A percentile compares a stretch with the other conserved stretches of the same genome.
phyloP scores from a whole-genome alignment of 495 filamentous ascomycete species.

The Penicillium bovifimosum region DNA sequence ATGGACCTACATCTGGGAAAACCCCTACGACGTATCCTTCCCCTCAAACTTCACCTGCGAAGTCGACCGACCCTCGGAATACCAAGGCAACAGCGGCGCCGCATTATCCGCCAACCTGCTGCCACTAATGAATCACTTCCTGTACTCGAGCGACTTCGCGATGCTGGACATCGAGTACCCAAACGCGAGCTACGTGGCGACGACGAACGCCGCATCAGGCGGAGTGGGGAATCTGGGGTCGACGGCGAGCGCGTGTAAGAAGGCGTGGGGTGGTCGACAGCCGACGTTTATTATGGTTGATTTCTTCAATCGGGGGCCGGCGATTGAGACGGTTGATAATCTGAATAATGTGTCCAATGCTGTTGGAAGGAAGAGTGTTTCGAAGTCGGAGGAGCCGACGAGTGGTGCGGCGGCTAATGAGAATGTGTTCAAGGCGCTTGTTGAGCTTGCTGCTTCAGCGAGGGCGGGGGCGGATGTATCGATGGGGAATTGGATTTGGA shows the following conservation, averaged over 20 bases:
- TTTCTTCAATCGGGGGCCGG: conserved; percentile 61
- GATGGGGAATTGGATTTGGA: conserved; percentile 46
- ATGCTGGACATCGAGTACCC: conserved; percentile 53
- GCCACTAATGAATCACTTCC: conserved; percentile 69
- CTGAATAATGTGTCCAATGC: conserved; percentile 55
- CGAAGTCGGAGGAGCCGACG: conserved; percentile 22
- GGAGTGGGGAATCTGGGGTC: conserved; percentile 55
- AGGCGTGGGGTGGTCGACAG: conserved; percentile 46
- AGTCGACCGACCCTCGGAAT: conserved; percentile 54
- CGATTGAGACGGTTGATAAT: conserved; percentile 56
- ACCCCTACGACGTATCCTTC: conserved; percentile 62
- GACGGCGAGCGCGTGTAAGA: conserved; percentile 50
- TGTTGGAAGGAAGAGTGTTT: conserved; percentile 35
- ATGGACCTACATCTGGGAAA: conserved; percentile 74
- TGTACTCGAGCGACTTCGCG: conserved; percentile 43
- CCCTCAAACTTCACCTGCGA: conserved; percentile 59
- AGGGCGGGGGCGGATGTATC: conserved; percentile 32
- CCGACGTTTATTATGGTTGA: conserved; percentile 70
- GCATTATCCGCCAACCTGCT: conserved; percentile 46
- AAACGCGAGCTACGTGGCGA: conserved; percentile 50
- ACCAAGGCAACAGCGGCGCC: conserved; percentile 35
- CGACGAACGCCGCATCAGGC: conserved; percentile 53
- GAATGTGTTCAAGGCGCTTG: conserved; percentile 38
- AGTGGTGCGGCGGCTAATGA: conserved; percentile 30
- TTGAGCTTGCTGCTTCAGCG: conserved; percentile 34